These are phyloP conservation scores for Dothideomycetes sp. DNA, from an alignment of 2,329 filamentous ascomycete genomes.

Conservation along the genomic window DNA sequence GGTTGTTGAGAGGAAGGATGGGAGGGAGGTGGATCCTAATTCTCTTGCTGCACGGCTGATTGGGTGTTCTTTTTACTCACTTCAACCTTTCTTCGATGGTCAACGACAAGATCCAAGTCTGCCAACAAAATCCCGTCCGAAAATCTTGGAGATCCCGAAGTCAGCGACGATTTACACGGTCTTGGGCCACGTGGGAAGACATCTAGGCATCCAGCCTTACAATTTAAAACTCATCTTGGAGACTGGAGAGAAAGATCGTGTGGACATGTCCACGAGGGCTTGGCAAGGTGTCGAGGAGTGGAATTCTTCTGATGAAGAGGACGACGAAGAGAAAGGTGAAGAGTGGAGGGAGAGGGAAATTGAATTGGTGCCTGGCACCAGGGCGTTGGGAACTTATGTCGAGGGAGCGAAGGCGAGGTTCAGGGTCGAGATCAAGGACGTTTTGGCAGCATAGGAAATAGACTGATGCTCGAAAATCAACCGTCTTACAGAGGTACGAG, in stretches of 20 bases:
- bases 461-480: no score
- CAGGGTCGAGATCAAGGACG: constrained; percentile 53
- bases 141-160: constrained; percentile 53
- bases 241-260: constrained; percentile 82
- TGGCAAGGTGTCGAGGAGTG: constrained; percentile 29
- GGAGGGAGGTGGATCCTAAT: constrained; percentile 53
- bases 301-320: constrained; percentile 34
- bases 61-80: constrained; percentile 44
- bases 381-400: constrained; percentile 74
- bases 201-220: constrained; percentile 59
- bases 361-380: constrained; percentile 68
- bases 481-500: no score
- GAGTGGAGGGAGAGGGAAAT: constrained; percentile 70
- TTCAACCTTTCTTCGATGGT: constrained; percentile 5
- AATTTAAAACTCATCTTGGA: constrained; percentile 68
- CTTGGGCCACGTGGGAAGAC: constrained; percentile 64
- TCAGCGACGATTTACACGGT: constrained; percentile 73
- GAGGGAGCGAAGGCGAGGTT: constrained; percentile 63
- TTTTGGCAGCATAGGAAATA: no score
- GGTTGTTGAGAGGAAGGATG: constrained; percentile 41
- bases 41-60: constrained; percentile 74
- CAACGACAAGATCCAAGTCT: constrained; percentile 14
- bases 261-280: constrained; percentile 49
- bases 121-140: constrained; percentile 13
- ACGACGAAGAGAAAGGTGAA: constrained; percentile 22